Conservation (phyloP, 176 grass and related monocot genomes). For the Oryza coarctata region DNA sequence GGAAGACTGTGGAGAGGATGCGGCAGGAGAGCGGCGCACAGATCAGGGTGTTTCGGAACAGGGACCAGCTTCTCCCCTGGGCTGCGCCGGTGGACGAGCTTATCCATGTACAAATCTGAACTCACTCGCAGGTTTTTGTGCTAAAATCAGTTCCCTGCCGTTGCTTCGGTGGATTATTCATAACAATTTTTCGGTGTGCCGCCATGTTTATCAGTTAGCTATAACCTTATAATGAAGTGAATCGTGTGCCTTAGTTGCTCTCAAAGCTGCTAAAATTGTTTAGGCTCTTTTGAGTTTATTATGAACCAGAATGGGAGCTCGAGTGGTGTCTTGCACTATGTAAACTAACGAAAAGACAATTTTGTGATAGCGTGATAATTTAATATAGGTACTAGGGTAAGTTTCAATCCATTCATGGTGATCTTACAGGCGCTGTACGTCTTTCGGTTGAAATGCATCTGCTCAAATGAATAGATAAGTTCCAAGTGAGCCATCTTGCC, state of each 20-base stretch:
- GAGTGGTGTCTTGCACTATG: background rate
- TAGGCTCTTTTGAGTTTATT: conserved; percentile 13
- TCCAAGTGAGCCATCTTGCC: conserved; percentile 12
- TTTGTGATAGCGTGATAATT: background rate
- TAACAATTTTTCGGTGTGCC: background rate
- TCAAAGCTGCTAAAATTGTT: background rate
- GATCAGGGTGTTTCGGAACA: conserved; percentile 71
- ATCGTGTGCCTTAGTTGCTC: background rate
- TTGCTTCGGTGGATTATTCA: background rate
- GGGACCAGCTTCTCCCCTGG: conserved; percentile 57
- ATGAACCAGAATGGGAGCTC: background rate
- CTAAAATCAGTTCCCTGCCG: background rate
- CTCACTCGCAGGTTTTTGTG: background rate
- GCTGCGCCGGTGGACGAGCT: conserved; percentile 54
- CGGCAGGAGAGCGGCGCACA: conserved; percentile 70
- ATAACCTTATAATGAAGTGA: background rate
- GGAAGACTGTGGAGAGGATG: conserved; percentile 71
- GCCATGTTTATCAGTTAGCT: background rate
- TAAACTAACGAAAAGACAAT: background rate
- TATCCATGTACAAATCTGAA: conserved; percentile 54
- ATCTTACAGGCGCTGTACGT: background rate
- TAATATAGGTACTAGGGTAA: background rate
- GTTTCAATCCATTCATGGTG: background rate
- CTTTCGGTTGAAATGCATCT: background rate
- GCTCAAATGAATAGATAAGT: background rate